Evolutionary conservation across 192 early-diverging fungal genomes (phyloP).

Genomic region (Coemansia sp.): DNA sequence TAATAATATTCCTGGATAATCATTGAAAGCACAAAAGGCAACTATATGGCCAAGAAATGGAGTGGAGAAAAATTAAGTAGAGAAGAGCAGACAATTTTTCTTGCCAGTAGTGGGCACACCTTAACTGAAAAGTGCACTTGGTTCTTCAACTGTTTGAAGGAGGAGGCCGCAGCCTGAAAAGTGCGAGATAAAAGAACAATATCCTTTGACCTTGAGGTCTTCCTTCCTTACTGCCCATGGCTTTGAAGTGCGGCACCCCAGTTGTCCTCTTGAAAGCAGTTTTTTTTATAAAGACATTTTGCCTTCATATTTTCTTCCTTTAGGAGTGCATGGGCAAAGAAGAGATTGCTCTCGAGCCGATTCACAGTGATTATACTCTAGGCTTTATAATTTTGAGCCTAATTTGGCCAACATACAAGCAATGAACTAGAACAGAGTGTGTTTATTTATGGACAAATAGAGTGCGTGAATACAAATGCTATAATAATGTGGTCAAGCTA

Average conservation of each 20-base stretch:
- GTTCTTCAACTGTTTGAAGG: neutral
- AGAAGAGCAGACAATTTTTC: neutral
- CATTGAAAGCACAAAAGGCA: slow-evolving; percentile 6
- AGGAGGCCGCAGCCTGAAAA: no score
- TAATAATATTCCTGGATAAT: neutral
- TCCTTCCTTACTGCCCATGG: neutral
- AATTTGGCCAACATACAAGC: no score
- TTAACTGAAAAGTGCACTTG: neutral
- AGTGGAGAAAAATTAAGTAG: neutral
- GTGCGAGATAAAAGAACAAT: no score
- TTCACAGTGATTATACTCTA: no score
- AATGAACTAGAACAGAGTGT: no score
- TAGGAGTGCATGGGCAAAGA: no score
- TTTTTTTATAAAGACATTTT: no score
- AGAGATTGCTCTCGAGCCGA: no score
- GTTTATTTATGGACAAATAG: neutral
- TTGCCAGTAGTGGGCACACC: neutral
- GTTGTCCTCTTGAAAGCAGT: no score
- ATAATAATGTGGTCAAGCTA: neutral
- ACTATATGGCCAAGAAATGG: neutral
- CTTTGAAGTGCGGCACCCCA: neutral
- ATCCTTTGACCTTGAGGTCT: no score
- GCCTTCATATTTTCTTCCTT: no score
- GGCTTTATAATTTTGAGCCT: no score
- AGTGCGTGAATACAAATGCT: neutral